Base-by-base conservation (phyloP, 441 rosid genomes). In the Pelargonium myrrhifolium region DNA sequence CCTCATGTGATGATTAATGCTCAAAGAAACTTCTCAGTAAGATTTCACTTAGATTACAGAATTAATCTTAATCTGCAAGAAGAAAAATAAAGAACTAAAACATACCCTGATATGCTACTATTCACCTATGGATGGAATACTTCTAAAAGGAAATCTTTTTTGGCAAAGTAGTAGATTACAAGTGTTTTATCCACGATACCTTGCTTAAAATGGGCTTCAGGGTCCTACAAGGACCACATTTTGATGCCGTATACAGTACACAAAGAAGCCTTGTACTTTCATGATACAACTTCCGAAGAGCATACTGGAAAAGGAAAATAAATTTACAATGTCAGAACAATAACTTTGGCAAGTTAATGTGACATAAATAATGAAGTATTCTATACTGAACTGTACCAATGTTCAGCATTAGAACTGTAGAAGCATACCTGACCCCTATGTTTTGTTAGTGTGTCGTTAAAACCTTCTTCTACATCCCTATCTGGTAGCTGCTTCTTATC, bases 191-290 rank as follows among this genome's bases (percentile, higher is more conserved):
- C 21, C 22, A 53, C 9, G 12, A n/a, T 53, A 53, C 59, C 59
- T 53, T 53, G 59, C 59, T 53, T 53, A 53, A 53, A 53, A 53
- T 53, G 59, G 59, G 59, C 59, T 53, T 53, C 59, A 53, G 22
- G 22, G 5, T 53, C 59, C 59, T 53, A 53, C 59, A 53, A 53
- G 59, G 59, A 6, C 59, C 59, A 15, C 59, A 53, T 15, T 53
- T 53, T 53, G 59, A 53, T 53, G 59, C 59, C 22, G 59, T 53
- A 53, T 53, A 53, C 59, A 53, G 20, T 17, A 53, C 59, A 53
- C 59, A 53, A 53, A 53, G 59, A 53, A 53, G 59, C 59, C 9
- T 53, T 53, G 59, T 15, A 53, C 59, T 53, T 53, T 53, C 59
- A 53, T 53, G 59, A 21, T 53, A 53, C 59, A 53, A 53, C 18